A percentile compares a stretch with the other conserved stretches of the same genome.
phyloP scores from a whole-genome alignment of 2,329 filamentous ascomycete genomes.

The Penicillium sp. region DNA sequence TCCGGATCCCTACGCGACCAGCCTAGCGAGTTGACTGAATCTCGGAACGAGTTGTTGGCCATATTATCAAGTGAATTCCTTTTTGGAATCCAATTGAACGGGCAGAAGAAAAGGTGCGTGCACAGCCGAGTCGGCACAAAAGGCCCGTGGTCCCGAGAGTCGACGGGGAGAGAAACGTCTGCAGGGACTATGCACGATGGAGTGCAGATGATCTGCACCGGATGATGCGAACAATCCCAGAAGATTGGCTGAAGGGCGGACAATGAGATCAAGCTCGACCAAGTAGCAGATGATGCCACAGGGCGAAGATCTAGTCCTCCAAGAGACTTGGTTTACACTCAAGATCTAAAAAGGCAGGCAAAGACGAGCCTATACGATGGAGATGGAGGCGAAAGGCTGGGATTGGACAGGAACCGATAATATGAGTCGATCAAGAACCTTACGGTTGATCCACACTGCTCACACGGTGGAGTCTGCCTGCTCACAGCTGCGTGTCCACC shows the following conservation, averaged over 20 bases:
- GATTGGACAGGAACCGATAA: not conserved
- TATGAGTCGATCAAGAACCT: slow-evolving; percentile 10
- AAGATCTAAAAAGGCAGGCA: not conserved
- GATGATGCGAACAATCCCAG: slow-evolving; percentile 20
- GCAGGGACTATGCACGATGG: slow-evolving; percentile 44
- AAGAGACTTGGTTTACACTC: too few species aligned
- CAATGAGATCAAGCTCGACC: slow-evolving; percentile 21
- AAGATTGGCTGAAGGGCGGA: slow-evolving; percentile 15
- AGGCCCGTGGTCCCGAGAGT: slow-evolving; percentile 15
- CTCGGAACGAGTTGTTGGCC: slow-evolving; percentile 66
- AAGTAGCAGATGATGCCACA: slow-evolving; percentile 30
- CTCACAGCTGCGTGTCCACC: too few species aligned
- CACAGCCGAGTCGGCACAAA: slow-evolving; percentile 19
- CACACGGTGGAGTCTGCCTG: not conserved
- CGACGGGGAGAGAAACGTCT: slow-evolving; percentile 24
- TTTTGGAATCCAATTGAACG: slow-evolving; percentile 9
- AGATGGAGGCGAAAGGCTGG: not conserved
- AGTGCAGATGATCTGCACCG: slow-evolving; percentile 49
- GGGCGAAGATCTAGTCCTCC: not conserved
- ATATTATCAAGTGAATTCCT: slow-evolving; percentile 11
- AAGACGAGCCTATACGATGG: slow-evolving; percentile 1
- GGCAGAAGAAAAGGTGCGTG: slow-evolving; percentile 10
- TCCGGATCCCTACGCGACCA: slow-evolving; percentile 84
- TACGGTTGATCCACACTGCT: slow-evolving; percentile 8
- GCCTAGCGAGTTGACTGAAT: slow-evolving; percentile 89